Conservation (phyloP, 768 basidiomycete species). For the Sutorius australiensis region DNA sequence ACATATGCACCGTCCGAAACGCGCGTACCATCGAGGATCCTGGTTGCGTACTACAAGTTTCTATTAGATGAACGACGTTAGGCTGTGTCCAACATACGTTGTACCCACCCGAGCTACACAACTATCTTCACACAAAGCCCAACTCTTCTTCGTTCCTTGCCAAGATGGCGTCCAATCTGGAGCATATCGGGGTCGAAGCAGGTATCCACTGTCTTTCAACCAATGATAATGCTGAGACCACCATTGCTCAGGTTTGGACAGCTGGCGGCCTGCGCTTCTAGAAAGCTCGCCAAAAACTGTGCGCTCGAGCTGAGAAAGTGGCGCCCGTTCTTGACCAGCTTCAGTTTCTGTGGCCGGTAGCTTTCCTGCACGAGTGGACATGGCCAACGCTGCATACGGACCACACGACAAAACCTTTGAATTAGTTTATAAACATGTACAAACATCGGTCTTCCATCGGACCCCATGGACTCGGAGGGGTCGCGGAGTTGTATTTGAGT, state of each 20-base stretch:
- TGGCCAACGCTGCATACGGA: too few relatives aligned
- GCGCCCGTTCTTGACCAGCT: background rate
- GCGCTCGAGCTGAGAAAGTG: background rate
- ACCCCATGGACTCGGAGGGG: conserved; percentile 1
- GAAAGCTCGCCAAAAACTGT: background rate
- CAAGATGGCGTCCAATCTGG: conserved; percentile 23
- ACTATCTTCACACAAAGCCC: conserved; percentile 5
- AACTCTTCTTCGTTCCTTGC: background rate
- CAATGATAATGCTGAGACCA: conserved; percentile 13
- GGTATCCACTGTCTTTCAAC: conserved; percentile 15
- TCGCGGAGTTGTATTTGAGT: conserved; percentile 11
- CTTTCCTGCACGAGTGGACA: background rate
- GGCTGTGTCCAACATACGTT: background rate
- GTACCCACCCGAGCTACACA: background rate
- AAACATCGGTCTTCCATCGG: conserved; percentile 5
- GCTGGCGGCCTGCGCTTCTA: background rate
- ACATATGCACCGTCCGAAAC: conserved; percentile 27
- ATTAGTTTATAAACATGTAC: background rate
- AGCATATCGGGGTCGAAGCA: conserved; percentile 19
- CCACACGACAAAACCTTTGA: too few relatives aligned
- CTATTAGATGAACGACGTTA: conserved; percentile 16
- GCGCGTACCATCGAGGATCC: conserved; percentile 30
- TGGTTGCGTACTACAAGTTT: conserved; percentile 1
- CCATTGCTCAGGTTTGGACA: conserved; percentile 7
- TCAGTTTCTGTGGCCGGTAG: background rate